These are phyloP conservation scores for Hygrocybe coccinea DNA, from an alignment of 768 basidiomycete species.

Conservation along the genomic window DNA sequence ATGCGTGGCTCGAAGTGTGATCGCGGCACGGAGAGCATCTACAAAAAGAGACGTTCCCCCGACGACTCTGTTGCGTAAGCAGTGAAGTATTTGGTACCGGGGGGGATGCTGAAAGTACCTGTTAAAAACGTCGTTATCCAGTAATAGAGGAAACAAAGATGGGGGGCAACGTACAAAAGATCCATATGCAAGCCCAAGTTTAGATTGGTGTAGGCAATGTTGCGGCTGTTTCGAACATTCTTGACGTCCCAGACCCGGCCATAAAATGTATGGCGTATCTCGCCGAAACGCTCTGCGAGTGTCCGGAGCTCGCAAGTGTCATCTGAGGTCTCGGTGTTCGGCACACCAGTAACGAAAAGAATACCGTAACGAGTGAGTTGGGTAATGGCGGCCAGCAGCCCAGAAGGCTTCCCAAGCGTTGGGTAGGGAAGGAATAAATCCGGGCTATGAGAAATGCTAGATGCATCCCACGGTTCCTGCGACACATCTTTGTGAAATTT, in stretches of 20 bases:
- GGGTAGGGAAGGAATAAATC: conserved; percentile 56
- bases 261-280: conserved; percentile 84
- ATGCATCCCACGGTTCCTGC: conserved; percentile 42
- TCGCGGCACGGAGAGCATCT: conserved; percentile 68
- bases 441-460: conserved; percentile 30
- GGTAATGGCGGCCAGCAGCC: conserved; percentile 54
- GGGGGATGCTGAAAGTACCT: conserved; percentile 93
- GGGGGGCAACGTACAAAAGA: conserved; percentile 56
- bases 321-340: conserved; percentile 54
- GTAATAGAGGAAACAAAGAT: background rate
- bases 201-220: conserved; percentile 93
- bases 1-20: conserved; percentile 41
- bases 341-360: conserved; percentile 66
- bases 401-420: conserved; percentile 40
- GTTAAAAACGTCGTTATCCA: background rate
- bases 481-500: conserved; percentile 44
- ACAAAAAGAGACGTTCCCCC: conserved; percentile 87
- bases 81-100: conserved; percentile 89
- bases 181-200: conserved; percentile 90
- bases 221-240: conserved; percentile 65
- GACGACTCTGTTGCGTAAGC: conserved; percentile 73
- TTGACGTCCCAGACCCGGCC: conserved; percentile 86
- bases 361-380: conserved; percentile 73
- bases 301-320: conserved; percentile 59
- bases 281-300: conserved; percentile 67